Percentiles rank a stretch among this genome's conserved stretches.
Evolutionary conservation across 1,139 yeast species (phyloP).

Genomic region (Keqinozyma sinolaborantium): DNA sequence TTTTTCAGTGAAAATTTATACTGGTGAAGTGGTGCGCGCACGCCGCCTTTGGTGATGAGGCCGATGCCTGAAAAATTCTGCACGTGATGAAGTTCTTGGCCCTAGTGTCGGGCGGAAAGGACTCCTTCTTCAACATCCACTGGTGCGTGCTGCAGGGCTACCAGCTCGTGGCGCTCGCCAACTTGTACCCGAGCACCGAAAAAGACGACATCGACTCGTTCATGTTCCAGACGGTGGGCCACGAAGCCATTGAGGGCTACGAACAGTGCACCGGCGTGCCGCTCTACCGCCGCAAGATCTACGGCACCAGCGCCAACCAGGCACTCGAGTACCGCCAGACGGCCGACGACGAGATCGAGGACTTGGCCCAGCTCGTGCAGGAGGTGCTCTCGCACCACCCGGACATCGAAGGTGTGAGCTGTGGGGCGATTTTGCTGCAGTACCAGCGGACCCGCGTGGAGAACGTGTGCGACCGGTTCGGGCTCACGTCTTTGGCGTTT

Average conservation of each 20-base stretch:
- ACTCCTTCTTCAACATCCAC: conserved; percentile 83
- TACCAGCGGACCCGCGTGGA: conserved; percentile 94
- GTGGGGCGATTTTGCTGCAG: conserved; percentile 92
- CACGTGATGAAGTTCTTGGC: conserved; percentile 81
- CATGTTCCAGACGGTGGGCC: conserved; percentile 99
- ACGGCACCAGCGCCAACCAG: conserved; percentile 62
- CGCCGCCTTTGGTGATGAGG: conserved; percentile 1
- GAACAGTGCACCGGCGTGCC: conserved; percentile 76
- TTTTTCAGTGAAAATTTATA: conserved; percentile 8
- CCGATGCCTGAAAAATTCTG: neutral
- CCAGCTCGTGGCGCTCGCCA: conserved; percentile 79
- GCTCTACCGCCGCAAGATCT: conserved; percentile 65
- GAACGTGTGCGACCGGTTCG: conserved; percentile 74
- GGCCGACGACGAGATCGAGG: conserved; percentile 81
- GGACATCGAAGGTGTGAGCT: conserved; percentile 80
- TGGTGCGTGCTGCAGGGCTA: conserved; percentile 85
- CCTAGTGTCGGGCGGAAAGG: conserved; percentile 92
- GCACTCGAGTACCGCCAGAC: conserved; percentile 66
- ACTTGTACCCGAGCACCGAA: conserved; percentile 60
- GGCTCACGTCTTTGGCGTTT: conserved; percentile 66
- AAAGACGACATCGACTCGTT: conserved; percentile 81
- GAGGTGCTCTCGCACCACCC: conserved; percentile 55
- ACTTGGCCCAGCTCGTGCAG: conserved; percentile 51
- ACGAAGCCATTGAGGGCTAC: conserved; percentile 66
- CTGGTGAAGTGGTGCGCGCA: conserved; percentile 2